phyloP scores from a whole-genome alignment of 2,329 filamentous ascomycete species.

The Ophioceras dolichostomum region DNA sequence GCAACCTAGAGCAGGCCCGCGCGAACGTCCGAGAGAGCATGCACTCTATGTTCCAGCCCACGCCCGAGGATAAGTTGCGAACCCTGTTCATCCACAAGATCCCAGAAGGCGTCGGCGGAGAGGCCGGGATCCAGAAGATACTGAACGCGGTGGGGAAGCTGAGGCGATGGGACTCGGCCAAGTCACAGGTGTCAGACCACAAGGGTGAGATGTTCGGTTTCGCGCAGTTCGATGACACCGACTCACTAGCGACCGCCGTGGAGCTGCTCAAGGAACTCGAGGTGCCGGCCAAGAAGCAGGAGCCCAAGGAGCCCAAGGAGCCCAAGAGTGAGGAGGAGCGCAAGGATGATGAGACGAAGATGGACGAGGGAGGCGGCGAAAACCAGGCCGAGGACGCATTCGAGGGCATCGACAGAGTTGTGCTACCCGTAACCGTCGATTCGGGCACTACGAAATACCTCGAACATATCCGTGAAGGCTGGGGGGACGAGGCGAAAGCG shows the following conservation, averaged over 20 bases:
- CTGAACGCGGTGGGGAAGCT: conserved; percentile 66
- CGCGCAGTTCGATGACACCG: conserved; percentile 85
- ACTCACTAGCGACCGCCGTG: conserved; percentile 74
- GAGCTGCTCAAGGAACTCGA: conserved; percentile 74
- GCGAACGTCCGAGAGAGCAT: conserved; percentile 55
- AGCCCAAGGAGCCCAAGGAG: conserved; percentile 17
- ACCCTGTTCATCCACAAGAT: conserved; percentile 87
- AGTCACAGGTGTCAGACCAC: conserved; percentile 46
- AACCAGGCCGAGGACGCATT: conserved; percentile 29
- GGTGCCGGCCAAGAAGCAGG: conserved; percentile 68
- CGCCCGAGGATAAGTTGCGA: conserved; percentile 77
- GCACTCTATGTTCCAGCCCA: conserved; percentile 67
- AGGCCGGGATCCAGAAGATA: conserved; percentile 68
- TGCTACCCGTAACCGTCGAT: conserved; percentile 65
- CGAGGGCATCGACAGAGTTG: conserved; percentile 53
- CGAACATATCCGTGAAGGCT: conserved; percentile 63
- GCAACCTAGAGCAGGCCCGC: conserved; percentile 53
- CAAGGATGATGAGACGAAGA: conserved; percentile 21
- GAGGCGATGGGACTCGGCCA: conserved; percentile 72
- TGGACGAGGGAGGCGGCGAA: conserved; percentile 13
- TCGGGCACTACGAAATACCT: conserved; percentile 73
- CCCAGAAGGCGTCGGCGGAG: conserved; percentile 63
- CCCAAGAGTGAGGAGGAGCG: neutral
- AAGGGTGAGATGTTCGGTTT: conserved; percentile 87
- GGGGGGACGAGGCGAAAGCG: conserved; percentile 48